Evolutionary conservation across 495 filamentous ascomycete genomes (phyloP).

Genomic region (Annulohypoxylon stygium): DNA sequence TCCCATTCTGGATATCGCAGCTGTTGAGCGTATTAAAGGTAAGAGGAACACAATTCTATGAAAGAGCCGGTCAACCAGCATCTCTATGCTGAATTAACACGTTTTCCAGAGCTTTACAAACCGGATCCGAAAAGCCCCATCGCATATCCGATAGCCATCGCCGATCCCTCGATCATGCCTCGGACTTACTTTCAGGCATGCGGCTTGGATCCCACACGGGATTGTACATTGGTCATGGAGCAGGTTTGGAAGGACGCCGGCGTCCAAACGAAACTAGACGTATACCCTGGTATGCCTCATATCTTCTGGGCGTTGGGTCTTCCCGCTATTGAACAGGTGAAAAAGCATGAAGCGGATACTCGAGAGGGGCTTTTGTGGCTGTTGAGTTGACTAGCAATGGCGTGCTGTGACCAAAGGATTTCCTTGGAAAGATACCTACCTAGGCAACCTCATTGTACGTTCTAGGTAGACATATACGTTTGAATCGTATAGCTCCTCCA

Average conservation of each 20-base stretch:
- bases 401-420: no score
- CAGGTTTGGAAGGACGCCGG: conserved; percentile 51
- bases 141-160: conserved; percentile 33
- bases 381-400: not conserved
- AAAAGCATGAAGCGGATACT: conserved; percentile 31
- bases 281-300: conserved; percentile 59
- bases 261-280: conserved; percentile 49
- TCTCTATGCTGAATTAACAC: not conserved
- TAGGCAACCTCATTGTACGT: no score
- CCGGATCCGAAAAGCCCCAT: conserved; percentile 9
- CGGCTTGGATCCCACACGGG: conserved; percentile 55
- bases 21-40: conserved; percentile 13
- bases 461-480: no score
- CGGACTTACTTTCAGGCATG: conserved; percentile 53
- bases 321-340: conserved; percentile 46
- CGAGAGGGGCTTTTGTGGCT: conserved; percentile 31
- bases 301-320: conserved; percentile 16
- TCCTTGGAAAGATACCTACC: no score
- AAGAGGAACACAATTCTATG: not conserved
- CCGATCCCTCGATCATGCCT: conserved; percentile 45
- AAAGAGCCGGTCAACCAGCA: not conserved
- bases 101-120: conserved; percentile 13
- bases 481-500: no score
- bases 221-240: conserved; percentile 57
- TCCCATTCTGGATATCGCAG: conserved; percentile 8